Evolutionary conservation across 768 basidiomycete species (phyloP), one percentile per base, ranked within the genome.

Genomic region (Galerina marginata): DNA sequence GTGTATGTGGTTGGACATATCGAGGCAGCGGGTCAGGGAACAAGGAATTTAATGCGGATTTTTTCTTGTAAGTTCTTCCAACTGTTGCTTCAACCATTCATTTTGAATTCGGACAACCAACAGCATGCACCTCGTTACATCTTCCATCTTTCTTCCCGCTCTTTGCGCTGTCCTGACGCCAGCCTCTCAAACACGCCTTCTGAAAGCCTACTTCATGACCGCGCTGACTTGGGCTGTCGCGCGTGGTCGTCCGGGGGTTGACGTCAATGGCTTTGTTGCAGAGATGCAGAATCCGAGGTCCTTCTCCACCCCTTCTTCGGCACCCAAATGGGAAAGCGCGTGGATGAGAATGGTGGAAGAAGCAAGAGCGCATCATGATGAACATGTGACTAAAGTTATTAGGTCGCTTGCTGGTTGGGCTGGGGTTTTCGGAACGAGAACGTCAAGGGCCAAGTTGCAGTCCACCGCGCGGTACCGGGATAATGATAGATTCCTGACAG

Each of bases 111-210:
- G 58, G 20, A 16, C 15, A 51, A 46, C 49, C 14, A 36, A 51
- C 14, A 91, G 88, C 12, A 84, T 88, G 74, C 90, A 86, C 63
- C 72, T 87, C 1, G 81, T 90, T 40, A 92, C 90, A 0, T 89
- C 88, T 4, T 78, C 84, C 3, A 66, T 89, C 20, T 89, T 90
- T 76, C 67, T 89, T 26, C 77, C 85, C 0, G 82, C 87, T 1
- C 58, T 86, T 44, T 64, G 81, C 37, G 77, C 77, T 0, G 65
- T 65, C 37, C 71, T 85, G 51, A 70, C 77, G 5, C 78, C 77
- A 0, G 43, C 69, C 0, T 85, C 83, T 0, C 81, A 84, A 58
- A 75, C 74, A 3, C 71, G 83, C 14, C 75, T 91, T 12, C 78
- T 92, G n/a, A 83, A 82, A 7, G 74, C 80, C 2, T 89, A 88